Conservation (phyloP, 805 yeast species). For the Candida nemodendra region DNA sequence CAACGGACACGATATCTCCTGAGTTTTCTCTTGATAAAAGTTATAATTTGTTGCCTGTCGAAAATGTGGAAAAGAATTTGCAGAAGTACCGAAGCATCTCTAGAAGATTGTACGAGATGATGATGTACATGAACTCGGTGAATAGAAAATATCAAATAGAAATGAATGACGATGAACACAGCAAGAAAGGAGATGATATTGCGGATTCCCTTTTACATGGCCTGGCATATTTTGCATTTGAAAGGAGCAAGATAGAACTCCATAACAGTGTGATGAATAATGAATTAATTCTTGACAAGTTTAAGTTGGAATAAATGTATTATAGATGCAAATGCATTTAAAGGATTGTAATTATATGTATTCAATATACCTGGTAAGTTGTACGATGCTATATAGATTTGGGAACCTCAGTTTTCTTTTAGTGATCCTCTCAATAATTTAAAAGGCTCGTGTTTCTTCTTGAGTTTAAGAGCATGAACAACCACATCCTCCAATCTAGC, state of each 20-base stretch:
- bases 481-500: conserved; percentile 29
- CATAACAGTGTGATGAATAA: conserved; percentile 5
- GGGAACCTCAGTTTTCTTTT: conserved; percentile 1
- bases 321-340: too few relatives aligned
- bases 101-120: conserved; percentile 27
- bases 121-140: conserved; percentile 21
- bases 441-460: conserved; percentile 25
- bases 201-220: conserved; percentile 67
- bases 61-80: background rate
- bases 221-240: conserved; percentile 48
- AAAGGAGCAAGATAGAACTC: conserved; percentile 26
- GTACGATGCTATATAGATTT: too few relatives aligned
- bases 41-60: conserved; percentile 1
- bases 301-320: too few relatives aligned
- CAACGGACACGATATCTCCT: conserved; percentile 1
- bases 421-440: conserved; percentile 20
- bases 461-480: conserved; percentile 28
- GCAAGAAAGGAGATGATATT: conserved; percentile 58
- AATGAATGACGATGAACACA: conserved; percentile 15
- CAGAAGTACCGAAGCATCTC: conserved; percentile 14
- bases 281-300: too few relatives aligned
- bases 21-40: conserved; percentile 1
- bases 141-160: conserved; percentile 11
- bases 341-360: too few relatives aligned
- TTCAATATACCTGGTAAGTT: too few relatives aligned